phyloP scores from a whole-genome alignment of 2,329 filamentous ascomycete species.

The Paecilomyces sp. region DNA sequence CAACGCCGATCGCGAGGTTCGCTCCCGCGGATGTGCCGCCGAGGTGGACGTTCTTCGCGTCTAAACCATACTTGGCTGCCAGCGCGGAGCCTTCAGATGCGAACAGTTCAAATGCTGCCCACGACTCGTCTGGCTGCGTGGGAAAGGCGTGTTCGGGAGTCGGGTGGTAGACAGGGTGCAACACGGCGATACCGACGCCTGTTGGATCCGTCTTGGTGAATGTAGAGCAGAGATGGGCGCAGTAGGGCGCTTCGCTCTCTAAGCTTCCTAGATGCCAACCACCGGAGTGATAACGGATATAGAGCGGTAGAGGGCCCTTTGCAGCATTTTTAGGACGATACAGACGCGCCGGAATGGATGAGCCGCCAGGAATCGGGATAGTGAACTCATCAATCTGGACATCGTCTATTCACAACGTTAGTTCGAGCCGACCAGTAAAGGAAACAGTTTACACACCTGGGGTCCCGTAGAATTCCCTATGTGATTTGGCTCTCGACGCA shows the following conservation, averaged over 20 bases:
- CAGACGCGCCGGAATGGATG: not conserved
- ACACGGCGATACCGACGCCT: not conserved
- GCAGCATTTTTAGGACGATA: not conserved
- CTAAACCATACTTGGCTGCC: not conserved
- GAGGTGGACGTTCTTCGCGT: not conserved
- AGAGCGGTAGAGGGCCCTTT: not conserved
- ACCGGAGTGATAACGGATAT: not conserved
- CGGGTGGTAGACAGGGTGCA: not conserved
- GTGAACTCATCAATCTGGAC: not conserved
- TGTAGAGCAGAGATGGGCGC: not conserved
- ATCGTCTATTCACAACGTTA: not conserved
- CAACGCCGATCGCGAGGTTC: not conserved
- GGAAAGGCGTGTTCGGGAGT: not conserved
- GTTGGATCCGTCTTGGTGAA: not conserved
- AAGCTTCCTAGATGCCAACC: not conserved
- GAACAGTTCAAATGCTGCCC: not conserved
- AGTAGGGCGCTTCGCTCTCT: not conserved
- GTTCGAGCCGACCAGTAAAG: not conserved
- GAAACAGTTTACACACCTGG: not conserved
- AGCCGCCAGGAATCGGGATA: not conserved
- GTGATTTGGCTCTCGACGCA: not conserved
- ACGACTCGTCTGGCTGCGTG: not conserved
- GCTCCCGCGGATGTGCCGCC: not conserved
- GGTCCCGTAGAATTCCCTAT: not conserved
- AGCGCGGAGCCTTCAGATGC: not conserved